Conservation (phyloP, 371 early-diverging fungal species). For the Saksenaea oblongispora region DNA sequence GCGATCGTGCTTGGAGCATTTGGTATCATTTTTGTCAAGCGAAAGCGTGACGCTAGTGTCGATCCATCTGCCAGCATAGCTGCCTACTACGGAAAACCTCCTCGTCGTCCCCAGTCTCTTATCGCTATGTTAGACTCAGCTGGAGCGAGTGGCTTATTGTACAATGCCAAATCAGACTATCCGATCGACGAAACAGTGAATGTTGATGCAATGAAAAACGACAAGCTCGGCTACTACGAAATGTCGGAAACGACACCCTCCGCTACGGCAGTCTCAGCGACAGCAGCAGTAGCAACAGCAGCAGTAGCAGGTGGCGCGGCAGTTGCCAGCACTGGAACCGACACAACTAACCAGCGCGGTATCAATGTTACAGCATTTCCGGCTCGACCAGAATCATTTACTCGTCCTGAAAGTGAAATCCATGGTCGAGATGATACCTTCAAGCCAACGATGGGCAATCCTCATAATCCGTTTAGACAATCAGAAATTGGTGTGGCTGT, state of each 20-base stretch:
- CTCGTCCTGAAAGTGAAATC: conserved; percentile 20
- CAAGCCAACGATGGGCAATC: conserved; percentile 9
- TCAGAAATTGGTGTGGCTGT: conserved; percentile 28
- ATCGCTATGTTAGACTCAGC: conserved; percentile 30
- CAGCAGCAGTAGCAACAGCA: background rate
- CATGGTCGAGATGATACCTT: conserved; percentile 6
- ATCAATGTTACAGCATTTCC: background rate
- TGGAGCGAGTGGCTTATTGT: conserved; percentile 9
- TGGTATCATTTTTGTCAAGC: conserved; percentile 33
- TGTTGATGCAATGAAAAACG: background rate
- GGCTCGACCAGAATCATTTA: conserved; percentile 19
- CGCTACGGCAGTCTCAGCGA: conserved; percentile 7
- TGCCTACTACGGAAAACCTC: conserved; percentile 47
- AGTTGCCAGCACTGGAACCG: conserved; percentile 12
- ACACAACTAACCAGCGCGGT: background rate
- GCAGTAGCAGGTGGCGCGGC: conserved; percentile 34
- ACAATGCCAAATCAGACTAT: conserved; percentile 3
- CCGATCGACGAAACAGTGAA: background rate
- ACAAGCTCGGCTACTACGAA: conserved; percentile 2
- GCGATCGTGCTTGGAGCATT: conserved; percentile 67
- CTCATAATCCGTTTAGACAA: conserved; percentile 40
- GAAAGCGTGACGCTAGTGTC: conserved; percentile 31
- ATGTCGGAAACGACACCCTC: conserved; percentile 5
- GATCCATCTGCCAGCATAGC: conserved; percentile 33
- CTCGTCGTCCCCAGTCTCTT: conserved; percentile 41